A percentile compares a stretch with the other conserved stretches of the same genome.
Evolutionary conservation across 768 basidiomycete species (phyloP).

Genomic region (Amanita rimosa): DNA sequence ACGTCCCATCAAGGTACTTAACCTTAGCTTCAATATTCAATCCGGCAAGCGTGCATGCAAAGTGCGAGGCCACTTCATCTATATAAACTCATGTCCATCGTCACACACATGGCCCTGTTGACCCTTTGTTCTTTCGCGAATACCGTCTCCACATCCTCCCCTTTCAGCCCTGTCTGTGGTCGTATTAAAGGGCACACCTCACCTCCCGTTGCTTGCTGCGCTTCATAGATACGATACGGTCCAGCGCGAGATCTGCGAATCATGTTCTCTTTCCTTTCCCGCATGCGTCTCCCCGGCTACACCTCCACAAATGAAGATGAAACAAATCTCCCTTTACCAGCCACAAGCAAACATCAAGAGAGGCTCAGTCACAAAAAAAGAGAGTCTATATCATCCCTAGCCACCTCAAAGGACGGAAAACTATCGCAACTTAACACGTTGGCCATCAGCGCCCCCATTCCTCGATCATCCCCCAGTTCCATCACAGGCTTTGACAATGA

Average conservation of each 20-base stretch:
- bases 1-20: not conserved
- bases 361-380: not conserved
- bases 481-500: constrained; percentile 21
- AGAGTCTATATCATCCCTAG: constrained; percentile 15
- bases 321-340: not conserved
- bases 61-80: constrained; percentile 4
- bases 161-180: not conserved
- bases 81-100: constrained; percentile 5
- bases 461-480: constrained; percentile 18
- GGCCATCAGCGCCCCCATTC: constrained; percentile 25
- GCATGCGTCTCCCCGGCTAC: constrained; percentile 3
- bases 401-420: constrained; percentile 11
- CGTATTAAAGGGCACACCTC: not conserved
- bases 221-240: constrained; percentile 4
- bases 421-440: constrained; percentile 10
- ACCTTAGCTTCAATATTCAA: too few relatives aligned
- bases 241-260: not conserved
- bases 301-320: not conserved
- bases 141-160: not conserved
- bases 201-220: not conserved
- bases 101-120: not conserved
- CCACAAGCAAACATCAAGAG: not conserved
- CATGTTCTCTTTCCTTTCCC: constrained; percentile 7
- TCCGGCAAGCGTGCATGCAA: not conserved
- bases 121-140: constrained; percentile 3